phyloP scores from a whole-genome alignment of 2,329 filamentous ascomycete genomes.

The Calycina marina region DNA sequence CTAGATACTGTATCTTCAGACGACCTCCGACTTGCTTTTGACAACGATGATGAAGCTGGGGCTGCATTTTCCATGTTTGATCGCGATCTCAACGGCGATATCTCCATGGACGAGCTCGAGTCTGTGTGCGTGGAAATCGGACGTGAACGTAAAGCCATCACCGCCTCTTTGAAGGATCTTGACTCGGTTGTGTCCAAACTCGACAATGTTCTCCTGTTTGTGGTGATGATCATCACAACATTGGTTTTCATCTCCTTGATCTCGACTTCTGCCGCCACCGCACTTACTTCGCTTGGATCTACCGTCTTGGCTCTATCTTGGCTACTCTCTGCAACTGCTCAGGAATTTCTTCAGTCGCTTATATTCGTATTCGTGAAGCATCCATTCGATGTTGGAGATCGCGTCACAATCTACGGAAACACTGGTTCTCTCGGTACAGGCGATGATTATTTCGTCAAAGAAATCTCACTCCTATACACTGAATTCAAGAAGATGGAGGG shows the following conservation, averaged over 20 bases:
- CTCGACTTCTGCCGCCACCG: slow-evolving; percentile 77
- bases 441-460: slow-evolving; percentile 93
- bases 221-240: slow-evolving; percentile 66
- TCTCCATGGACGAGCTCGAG: slow-evolving; percentile 89
- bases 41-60: slow-evolving; percentile 72
- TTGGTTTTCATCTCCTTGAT: slow-evolving; percentile 83
- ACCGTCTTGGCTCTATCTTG: slow-evolving; percentile 80
- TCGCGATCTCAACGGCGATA: slow-evolving; percentile 92
- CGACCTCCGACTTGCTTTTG: slow-evolving; percentile 66
- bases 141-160: slow-evolving; percentile 87
- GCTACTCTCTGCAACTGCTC: slow-evolving; percentile 83
- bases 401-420: slow-evolving; percentile 82
- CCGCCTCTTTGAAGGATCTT: slow-evolving; percentile 83
- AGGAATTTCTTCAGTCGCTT: slow-evolving; percentile 86
- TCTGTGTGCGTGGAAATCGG: slow-evolving; percentile 89
- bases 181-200: slow-evolving; percentile 88
- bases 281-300: slow-evolving; percentile 79
- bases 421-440: slow-evolving; percentile 64
- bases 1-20: slow-evolving; percentile 64
- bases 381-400: slow-evolving; percentile 89
- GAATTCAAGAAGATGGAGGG: slow-evolving; percentile 99
- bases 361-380: slow-evolving; percentile 97
- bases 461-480: slow-evolving; percentile 84
- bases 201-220: slow-evolving; percentile 76
- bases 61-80: slow-evolving; percentile 88